Evolutionary conservation across 2,329 filamentous ascomycete species (phyloP), one percentile per base, ranked within the genome.

Genomic region (Neofusicoccum kwambonambiense): DNA sequence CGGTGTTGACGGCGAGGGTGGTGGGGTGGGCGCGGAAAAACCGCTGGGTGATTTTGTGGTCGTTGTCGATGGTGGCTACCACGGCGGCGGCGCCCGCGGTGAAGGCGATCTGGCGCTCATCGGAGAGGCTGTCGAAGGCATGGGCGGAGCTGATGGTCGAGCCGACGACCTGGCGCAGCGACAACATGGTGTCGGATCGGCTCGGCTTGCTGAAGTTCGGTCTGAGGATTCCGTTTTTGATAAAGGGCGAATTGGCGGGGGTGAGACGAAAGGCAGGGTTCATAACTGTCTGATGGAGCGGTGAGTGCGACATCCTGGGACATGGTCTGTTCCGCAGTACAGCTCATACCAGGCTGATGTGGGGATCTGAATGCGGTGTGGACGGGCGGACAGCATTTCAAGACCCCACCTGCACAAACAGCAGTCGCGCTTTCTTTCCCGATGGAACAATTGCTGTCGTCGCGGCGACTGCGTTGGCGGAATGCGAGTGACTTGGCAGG

Each of bases 11-110:
- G 5, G 92, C 90, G 22, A 88, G 87, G 11, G 83, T 82, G 9
- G 83, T 83, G 11, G 93, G 93, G 37, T 91, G 87, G 45, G 94
- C 95, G 73, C 93, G 88, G 80, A 92, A 98, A 81, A 98, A 98
- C 66, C 92, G 89, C 76, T 98, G 94, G 1, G 85, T 85, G 72
- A 89, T 78, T 66, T 81, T 77, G 67, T 84, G 73, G 37, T 90
- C 83, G 60, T 88, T 86, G 68, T 92, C 87, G 61, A 97, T 83
- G 70, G 91, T 89, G 7, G 93, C 92, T 17, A 98, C 87, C 0
- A 99, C 92, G n/a, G 92, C 94, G 49, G 94, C 92, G 9, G 93
- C 95, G 64, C 95, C 95, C 8, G 95, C 94, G 68, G 93, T 93
- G 76, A 96, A 95, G 64, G 93, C 93, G 77, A 98, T 97, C 58